Evolutionary conservation across 306 rosid genomes (phyloP), one percentile per base, ranked within the genome.

Genomic region (Vigna hirtella): DNA sequence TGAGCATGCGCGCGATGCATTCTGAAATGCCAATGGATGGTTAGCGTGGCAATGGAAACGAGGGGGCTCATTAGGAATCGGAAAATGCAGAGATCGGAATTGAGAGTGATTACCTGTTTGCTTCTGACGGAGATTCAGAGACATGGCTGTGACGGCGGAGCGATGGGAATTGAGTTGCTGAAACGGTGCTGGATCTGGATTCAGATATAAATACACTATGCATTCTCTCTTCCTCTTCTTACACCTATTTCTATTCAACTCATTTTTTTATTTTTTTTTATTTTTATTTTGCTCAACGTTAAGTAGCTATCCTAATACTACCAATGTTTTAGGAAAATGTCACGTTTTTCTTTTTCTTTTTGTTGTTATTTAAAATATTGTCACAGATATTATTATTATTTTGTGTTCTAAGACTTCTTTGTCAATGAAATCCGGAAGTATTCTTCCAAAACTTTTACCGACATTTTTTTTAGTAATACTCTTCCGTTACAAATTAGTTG

Each of bases 1-100:
- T 95, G 89, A 95, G 77, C 97, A 95, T 90, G 26, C 98, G 92
- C 1, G 84, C 76, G 49, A 95, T 88, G 81, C 98, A 91, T 91
- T 95, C 98, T 95, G 95, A 26, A 81, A 51, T 9, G 6, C 8
- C 32, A 62, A 50, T 3, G 30, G 62, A 64, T 71, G 20, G 71
- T 62, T 8, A 64, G 66, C 50, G 50, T 53, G 55, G 56, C 1
- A 43, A 42, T 15, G 1, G 26, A 43, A 67, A 66, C 36, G 71
- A 66, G 4, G 51, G 7, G 20, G 14, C 52, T 17, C 18, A 42
- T 18, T 2, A 0, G 26, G 28, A 42, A 51, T 40, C 55, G 30
- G 24, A 40, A 24, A 9, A 17, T 18, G 16, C 10, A 67, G 73
- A 72, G 73, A 45, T 62, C 12, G 66, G 40, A 55, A 10, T 5